Percentiles rank a stretch among this genome's conserved stretches.
Conservation (phyloP, 495 filamentous ascomycete genomes). For the Lichina pygmaea region DNA sequence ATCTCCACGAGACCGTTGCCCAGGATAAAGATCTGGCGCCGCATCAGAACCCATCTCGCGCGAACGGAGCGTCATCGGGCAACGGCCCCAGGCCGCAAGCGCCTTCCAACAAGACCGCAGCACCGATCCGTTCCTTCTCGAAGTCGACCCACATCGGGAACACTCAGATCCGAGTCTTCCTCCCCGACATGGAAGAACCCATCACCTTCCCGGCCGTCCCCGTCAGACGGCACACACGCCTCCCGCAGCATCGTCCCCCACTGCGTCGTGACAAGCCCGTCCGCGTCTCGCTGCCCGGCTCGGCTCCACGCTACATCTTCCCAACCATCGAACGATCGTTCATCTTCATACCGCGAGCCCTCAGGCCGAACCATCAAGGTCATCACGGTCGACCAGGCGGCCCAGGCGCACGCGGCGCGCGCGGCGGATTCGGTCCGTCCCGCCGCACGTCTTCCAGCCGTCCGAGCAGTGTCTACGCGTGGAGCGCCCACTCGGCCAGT, state of each 20-base stretch:
- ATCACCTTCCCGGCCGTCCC: conserved; percentile 43
- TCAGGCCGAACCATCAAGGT: conserved; percentile 75
- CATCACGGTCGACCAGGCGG: conserved; percentile 33
- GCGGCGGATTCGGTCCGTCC: conserved; percentile 24
- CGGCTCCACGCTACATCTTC: conserved; percentile 63
- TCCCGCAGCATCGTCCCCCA: conserved; percentile 85
- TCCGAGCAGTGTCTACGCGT: conserved; percentile 57
- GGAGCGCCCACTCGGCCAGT: conserved; percentile 70
- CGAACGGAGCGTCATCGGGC: not conserved
- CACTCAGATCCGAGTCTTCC: conserved; percentile 53
- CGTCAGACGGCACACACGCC: conserved; percentile 65
- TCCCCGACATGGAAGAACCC: conserved; percentile 46
- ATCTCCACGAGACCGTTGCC: conserved; percentile 70
- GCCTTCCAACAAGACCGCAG: conserved; percentile 19
- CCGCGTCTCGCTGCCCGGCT: conserved; percentile 65
- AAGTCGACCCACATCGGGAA: conserved; percentile 44
- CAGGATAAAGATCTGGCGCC: conserved; percentile 6
- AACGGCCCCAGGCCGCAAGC: conserved; percentile 9
- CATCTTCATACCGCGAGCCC: conserved; percentile 87
- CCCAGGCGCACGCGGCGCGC: conserved; percentile 36
- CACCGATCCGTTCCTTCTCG: conserved; percentile 41
- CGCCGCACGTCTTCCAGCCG: conserved; percentile 16
- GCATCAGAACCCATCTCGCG: conserved; percentile 10
- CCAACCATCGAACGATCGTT: conserved; percentile 76
- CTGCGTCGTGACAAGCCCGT: conserved; percentile 92